phyloP scores from a whole-genome alignment of 2,329 filamentous ascomycete genomes.

The Bipolaris zeicola region DNA sequence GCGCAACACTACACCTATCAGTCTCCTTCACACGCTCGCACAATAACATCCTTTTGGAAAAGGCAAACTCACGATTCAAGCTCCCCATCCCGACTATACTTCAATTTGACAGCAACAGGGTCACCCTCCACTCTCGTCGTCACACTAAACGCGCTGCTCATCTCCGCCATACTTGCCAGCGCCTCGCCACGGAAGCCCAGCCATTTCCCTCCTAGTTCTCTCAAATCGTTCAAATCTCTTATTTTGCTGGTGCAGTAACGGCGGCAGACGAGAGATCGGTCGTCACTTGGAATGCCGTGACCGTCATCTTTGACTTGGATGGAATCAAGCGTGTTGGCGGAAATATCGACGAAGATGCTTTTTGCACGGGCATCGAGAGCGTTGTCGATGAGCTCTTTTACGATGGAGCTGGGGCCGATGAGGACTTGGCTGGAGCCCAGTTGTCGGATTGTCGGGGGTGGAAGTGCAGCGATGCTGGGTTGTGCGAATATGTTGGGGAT shows the following conservation, averaged over 20 bases:
- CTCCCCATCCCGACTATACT: constrained; percentile 58
- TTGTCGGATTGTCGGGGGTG: constrained; percentile 55
- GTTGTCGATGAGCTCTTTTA: constrained; percentile 82
- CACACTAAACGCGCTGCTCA: constrained; percentile 63
- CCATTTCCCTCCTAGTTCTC: constrained; percentile 59
- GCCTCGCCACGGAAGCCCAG: constrained; percentile 81
- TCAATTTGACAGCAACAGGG: constrained; percentile 60
- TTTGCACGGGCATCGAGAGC: constrained; percentile 73
- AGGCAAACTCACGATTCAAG: constrained; percentile 47
- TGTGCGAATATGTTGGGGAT: constrained; percentile 2
- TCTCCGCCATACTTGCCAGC: constrained; percentile 66
- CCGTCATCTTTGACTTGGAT: constrained; percentile 72
- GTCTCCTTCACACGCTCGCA: background rate
- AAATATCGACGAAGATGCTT: constrained; percentile 67
- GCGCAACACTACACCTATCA: constrained; percentile 32
- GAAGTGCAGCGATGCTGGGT: constrained; percentile 49
- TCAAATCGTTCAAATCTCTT: constrained; percentile 65
- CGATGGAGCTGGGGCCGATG: constrained; percentile 63
- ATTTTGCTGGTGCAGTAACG: constrained; percentile 78
- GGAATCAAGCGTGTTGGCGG: constrained; percentile 69
- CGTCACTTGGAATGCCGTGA: constrained; percentile 67
- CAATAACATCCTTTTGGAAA: too few species aligned
- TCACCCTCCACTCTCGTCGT: constrained; percentile 69
- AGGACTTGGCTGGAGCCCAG: constrained; percentile 68
- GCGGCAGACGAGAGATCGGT: constrained; percentile 67